A percentile compares a stretch with the other conserved stretches of the same genome.
These are phyloP conservation scores for Elaeis oleifera DNA, from an alignment of 202 grass and related monocot genomes.

Conservation along the genomic window DNA sequence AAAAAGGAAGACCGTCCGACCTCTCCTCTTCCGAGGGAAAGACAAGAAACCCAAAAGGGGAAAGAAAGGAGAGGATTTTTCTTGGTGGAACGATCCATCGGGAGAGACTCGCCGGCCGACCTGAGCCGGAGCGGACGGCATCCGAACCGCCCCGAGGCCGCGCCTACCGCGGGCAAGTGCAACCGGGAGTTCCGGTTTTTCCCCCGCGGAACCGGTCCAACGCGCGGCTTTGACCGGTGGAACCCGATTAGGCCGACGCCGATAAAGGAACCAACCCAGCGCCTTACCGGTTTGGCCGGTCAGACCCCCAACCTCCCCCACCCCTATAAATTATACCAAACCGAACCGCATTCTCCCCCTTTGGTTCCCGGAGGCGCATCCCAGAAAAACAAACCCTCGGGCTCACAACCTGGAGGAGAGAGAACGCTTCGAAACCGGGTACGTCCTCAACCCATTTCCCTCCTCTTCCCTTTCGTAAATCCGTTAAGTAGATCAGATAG, in stretches of 20 bases:
- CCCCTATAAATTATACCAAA: slow-evolving; percentile 27
- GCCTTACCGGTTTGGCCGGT: slow-evolving; percentile 34
- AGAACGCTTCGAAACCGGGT: neutral
- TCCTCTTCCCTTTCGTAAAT: neutral
- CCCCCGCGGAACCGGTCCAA: neutral
- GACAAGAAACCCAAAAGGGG: neutral
- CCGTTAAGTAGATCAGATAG: too few species aligned
- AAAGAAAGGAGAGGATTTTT: neutral
- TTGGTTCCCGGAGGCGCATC: slow-evolving; percentile 5
- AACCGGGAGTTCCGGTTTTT: slow-evolving; percentile 18
- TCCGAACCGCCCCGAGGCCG: slow-evolving; percentile 10
- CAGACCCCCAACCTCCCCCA: neutral
- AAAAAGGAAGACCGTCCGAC: neutral
- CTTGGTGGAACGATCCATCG: neutral
- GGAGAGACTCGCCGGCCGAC: slow-evolving; percentile 10
- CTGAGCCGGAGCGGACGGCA: slow-evolving; percentile 23
- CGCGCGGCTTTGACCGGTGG: slow-evolving; percentile 1
- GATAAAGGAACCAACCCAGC: neutral
- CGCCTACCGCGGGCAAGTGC: neutral
- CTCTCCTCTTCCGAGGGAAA: neutral
- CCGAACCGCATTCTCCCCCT: slow-evolving; percentile 25
- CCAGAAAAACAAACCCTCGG: slow-evolving; percentile 13
- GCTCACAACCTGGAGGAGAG: too few species aligned
- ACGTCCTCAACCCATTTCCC: neutral
- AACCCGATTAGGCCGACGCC: neutral